These are phyloP conservation scores for Leptodermis oblonga DNA, from an alignment of 257 asterid genomes.

Conservation along the genomic window DNA sequence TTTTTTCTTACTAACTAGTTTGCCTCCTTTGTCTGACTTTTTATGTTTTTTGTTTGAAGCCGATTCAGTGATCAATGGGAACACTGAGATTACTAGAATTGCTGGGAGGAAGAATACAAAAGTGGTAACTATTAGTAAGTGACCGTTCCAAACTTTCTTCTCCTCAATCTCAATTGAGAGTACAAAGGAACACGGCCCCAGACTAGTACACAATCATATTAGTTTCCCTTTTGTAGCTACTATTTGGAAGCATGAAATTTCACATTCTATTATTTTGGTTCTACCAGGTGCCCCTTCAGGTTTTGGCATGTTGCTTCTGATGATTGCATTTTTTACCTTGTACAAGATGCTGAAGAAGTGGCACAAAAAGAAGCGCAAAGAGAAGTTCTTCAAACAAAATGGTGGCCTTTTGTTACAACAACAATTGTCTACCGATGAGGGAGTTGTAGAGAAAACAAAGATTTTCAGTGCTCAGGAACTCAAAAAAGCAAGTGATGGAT, in stretches of 20 bases:
- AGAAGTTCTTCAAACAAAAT: conserved; percentile 22
- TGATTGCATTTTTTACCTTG: not conserved
- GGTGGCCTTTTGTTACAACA: conserved; percentile 26
- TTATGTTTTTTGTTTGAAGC: not conserved
- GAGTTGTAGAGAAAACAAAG: conserved; percentile 18
- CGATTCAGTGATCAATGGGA: not conserved
- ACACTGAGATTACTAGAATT: too few species aligned
- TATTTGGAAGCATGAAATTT: not conserved
- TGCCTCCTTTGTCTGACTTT: not conserved
- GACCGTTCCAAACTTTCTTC: not conserved
- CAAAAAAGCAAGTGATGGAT: conserved; percentile 9
- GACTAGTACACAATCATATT: not conserved
- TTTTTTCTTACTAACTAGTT: not conserved
- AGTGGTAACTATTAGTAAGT: conserved; percentile 6
- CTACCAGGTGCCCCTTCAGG: conserved; percentile 9
- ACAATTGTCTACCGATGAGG: conserved; percentile 17
- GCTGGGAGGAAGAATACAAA: not conserved
- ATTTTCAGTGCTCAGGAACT: conserved; percentile 26
- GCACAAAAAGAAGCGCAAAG: conserved; percentile 7
- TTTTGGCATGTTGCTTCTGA: conserved; percentile 3
- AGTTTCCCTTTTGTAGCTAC: not conserved
- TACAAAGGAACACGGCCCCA: not conserved
- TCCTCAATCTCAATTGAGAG: not conserved
- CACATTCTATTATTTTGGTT: not conserved
- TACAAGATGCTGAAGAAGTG: conserved; percentile 17